Evolutionary conservation across 2,329 filamentous ascomycete species (phyloP).

Genomic region (Emericellopsis atlantica): DNA sequence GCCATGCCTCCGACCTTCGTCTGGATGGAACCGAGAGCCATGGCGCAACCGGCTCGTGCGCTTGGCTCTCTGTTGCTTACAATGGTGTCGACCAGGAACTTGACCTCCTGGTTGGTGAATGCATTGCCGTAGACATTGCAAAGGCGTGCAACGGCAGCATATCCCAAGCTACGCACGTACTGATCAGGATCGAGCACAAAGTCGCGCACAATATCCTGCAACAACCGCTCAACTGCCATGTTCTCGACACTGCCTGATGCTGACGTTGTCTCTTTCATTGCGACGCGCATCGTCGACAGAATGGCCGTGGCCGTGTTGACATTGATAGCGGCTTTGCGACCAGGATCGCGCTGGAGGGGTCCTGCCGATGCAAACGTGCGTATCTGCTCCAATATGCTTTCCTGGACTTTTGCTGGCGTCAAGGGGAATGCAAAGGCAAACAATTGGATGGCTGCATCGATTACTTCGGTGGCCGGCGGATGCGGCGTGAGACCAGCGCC

Average conservation of each 20-base stretch:
- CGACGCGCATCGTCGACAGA: slow-evolving; percentile 68
- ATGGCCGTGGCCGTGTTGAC: slow-evolving; percentile 82
- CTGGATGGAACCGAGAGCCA: slow-evolving; percentile 87
- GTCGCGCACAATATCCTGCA: slow-evolving; percentile 61
- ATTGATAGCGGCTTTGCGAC: slow-evolving; percentile 78
- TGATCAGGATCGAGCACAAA: slow-evolving; percentile 77
- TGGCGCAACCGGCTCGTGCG: slow-evolving; percentile 85
- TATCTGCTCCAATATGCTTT: slow-evolving; percentile 90
- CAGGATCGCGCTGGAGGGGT: slow-evolving; percentile 70
- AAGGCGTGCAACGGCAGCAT: slow-evolving; percentile 72
- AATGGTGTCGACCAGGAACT: slow-evolving; percentile 85
- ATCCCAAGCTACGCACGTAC: slow-evolving; percentile 74
- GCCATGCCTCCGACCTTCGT: slow-evolving; percentile 96
- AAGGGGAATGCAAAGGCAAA: slow-evolving; percentile 87
- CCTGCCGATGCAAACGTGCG: slow-evolving; percentile 77
- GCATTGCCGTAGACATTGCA: slow-evolving; percentile 75
- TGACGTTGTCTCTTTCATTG: slow-evolving; percentile 67
- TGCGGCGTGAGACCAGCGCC: slow-evolving; percentile 45
- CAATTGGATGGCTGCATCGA: slow-evolving; percentile 85
- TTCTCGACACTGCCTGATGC: slow-evolving; percentile 62
- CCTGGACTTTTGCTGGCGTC: slow-evolving; percentile 83
- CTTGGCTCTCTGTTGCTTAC: slow-evolving; percentile 88
- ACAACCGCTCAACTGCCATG: slow-evolving; percentile 65
- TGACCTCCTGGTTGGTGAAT: slow-evolving; percentile 84
- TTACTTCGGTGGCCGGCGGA: slow-evolving; percentile 81